Evolutionary conservation across 768 basidiomycete species (phyloP).

Genomic region (Tylopilus rubrobrunneus): DNA sequence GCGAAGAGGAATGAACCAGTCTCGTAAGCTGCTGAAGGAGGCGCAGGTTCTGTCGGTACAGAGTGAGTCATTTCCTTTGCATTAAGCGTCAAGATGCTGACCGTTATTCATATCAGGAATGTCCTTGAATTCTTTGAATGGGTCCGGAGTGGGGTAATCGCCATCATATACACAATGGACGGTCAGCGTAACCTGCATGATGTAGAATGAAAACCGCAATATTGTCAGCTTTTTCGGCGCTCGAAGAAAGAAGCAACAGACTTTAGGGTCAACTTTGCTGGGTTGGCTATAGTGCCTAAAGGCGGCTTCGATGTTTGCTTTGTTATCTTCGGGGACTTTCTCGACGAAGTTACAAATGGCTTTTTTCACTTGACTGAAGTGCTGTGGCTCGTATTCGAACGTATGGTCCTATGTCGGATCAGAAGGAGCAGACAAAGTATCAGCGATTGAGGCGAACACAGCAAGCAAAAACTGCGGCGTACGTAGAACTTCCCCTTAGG

Average conservation of each 20-base stretch:
- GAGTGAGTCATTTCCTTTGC: no score
- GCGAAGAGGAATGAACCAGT: background rate
- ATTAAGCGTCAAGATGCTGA: no score
- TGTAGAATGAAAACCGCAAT: background rate
- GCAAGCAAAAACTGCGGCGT: background rate
- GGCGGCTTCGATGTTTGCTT: conserved; percentile 5
- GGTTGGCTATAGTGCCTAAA: conserved; percentile 3
- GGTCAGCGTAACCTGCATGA: background rate
- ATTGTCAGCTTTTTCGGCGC: no score
- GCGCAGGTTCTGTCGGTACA: no score
- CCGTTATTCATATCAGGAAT: no score
- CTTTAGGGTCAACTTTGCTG: background rate
- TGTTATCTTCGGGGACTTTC: background rate
- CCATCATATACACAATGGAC: conserved; percentile 6
- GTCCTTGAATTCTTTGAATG: background rate
- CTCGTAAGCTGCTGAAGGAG: background rate
- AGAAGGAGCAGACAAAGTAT: background rate
- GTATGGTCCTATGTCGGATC: no score
- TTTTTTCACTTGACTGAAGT: conserved; percentile 1
- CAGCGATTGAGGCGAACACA: no score
- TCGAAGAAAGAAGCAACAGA: background rate
- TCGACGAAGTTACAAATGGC: background rate
- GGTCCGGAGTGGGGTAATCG: background rate
- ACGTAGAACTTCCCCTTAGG: background rate
- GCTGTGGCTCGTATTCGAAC: no score